Evolutionary conservation across 2,329 filamentous ascomycete genomes (phyloP).

Genomic region (Phoma sp.): DNA sequence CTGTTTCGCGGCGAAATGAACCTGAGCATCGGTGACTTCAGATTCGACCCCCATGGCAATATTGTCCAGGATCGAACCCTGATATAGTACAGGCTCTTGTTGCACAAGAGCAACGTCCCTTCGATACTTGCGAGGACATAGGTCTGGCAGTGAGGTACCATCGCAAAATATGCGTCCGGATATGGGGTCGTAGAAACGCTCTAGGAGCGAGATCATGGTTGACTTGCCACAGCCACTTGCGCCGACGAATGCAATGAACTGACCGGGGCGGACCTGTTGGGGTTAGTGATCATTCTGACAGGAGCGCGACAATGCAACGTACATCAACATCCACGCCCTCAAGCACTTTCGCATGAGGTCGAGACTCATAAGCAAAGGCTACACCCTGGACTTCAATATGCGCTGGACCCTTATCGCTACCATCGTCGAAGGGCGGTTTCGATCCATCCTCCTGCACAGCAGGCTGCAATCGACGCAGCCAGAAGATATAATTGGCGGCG

Average conservation of each 20-base stretch:
- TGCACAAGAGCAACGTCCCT: conserved; percentile 85
- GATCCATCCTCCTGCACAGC: conserved; percentile 48
- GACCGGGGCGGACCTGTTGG: conserved; percentile 55
- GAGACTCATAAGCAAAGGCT: conserved; percentile 81
- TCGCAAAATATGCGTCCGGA: conserved; percentile 82
- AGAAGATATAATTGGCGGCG: conserved; percentile 67
- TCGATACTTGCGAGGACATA: conserved; percentile 84
- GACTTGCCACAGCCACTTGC: conserved; percentile 93
- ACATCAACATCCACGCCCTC: conserved; percentile 76
- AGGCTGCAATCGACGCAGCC: conserved; percentile 50
- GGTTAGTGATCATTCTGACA: background rate
- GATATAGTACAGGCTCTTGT: conserved; percentile 94
- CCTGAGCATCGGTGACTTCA: conserved; percentile 73
- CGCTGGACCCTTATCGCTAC: conserved; percentile 41
- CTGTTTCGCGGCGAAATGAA: conserved; percentile 81
- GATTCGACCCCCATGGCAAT: conserved; percentile 73
- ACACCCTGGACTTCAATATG: conserved; percentile 64
- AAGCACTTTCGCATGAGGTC: conserved; percentile 79
- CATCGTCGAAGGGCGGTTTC: conserved; percentile 42
- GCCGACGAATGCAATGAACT: conserved; percentile 88
- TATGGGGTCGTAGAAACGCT: conserved; percentile 92
- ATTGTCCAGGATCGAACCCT: conserved; percentile 90
- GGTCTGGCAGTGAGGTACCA: conserved; percentile 74
- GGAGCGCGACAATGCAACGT: background rate
- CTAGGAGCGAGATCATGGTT: conserved; percentile 87